Base-by-base conservation (phyloP, 306 rosid species). In the Parietaria judaica region DNA sequence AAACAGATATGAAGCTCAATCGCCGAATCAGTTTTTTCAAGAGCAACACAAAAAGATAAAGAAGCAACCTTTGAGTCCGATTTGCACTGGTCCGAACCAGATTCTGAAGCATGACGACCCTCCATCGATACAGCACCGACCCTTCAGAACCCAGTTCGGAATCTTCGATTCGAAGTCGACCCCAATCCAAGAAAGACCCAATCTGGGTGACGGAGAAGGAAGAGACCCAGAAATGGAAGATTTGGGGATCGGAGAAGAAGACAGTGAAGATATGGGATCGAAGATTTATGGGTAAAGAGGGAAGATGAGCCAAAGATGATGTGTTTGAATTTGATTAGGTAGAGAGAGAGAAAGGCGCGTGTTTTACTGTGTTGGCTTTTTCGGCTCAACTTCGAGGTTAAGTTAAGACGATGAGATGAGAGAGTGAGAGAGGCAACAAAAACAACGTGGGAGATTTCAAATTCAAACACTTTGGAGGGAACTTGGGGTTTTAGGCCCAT, bases 21-120 rank as follows among this genome's bases (percentile, higher is more conserved):
- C 41, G 54, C n/a, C 14, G 13, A 46, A 49, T n/a, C 17, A 61
- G 46, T 7, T 8, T 15, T 7, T 23, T 51, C 36, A 54, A 66
- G 54, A 61, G 2, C 8, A 41, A 61, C 68, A 53, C 58, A 46
- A 70, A 44, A 52, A 14, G 54, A 59, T 23, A 41, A 58, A 63
- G 39, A 60, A 48, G 66, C 35, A 60, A 87, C 92, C 89, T 84
- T 84, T 41, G 70, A 65, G 67, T 71, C 79, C 17, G 83, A 78
- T 67, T 68, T 78, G 67, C 0, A 72, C 59, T 67, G 59, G 31
- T 56, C 68, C 3, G 65, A 14, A 12, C 35, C 65, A 3, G 15
- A 45, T 37, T 14, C 68, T 35, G 78, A 76, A 60, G 73, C 66
- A 61, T 65, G 37, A 34, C 70, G 77, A 31, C 70, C 62, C 5